phyloP scores from a whole-genome alignment of 805 yeast species.

The Cyberlindnera misumaiensis region DNA sequence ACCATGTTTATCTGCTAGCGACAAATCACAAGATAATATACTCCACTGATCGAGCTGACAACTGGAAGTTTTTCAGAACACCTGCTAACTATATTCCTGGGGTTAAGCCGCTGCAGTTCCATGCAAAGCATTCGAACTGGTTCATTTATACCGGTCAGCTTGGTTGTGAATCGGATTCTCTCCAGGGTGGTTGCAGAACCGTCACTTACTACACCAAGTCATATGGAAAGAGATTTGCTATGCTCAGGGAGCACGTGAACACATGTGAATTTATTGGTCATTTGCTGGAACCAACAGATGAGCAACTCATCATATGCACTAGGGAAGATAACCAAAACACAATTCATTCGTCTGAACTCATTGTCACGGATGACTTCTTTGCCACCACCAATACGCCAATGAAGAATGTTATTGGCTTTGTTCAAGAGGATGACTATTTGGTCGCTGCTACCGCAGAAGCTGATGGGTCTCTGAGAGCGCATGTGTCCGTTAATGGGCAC shows the following conservation, averaged over 20 bases:
- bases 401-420: constrained; percentile 63
- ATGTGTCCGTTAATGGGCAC: constrained; percentile 72
- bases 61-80: constrained; percentile 36
- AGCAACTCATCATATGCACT: constrained; percentile 61
- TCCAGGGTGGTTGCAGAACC: constrained; percentile 39
- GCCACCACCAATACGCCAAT: constrained; percentile 32
- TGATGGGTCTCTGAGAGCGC: constrained; percentile 52
- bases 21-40: constrained; percentile 35
- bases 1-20: constrained; percentile 31
- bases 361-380: constrained; percentile 21
- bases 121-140: constrained; percentile 45
- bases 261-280: constrained; percentile 66
- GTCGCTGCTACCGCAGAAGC: constrained; percentile 60
- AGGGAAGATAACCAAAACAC: constrained; percentile 31
- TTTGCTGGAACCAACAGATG: constrained; percentile 37
- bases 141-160: constrained; percentile 66
- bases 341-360: constrained; percentile 26
- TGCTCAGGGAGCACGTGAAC: constrained; percentile 44
- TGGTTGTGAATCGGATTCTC: constrained; percentile 35
- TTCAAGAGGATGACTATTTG: constrained; percentile 61
- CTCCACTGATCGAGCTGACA: constrained; percentile 63
- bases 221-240: constrained; percentile 57
- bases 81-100: constrained; percentile 44
- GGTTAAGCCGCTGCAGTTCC: constrained; percentile 55
- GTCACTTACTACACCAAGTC: constrained; percentile 59